phyloP scores from a whole-genome alignment of 2,329 filamentous ascomycete species.

The Cryphonectria parasitica region DNA sequence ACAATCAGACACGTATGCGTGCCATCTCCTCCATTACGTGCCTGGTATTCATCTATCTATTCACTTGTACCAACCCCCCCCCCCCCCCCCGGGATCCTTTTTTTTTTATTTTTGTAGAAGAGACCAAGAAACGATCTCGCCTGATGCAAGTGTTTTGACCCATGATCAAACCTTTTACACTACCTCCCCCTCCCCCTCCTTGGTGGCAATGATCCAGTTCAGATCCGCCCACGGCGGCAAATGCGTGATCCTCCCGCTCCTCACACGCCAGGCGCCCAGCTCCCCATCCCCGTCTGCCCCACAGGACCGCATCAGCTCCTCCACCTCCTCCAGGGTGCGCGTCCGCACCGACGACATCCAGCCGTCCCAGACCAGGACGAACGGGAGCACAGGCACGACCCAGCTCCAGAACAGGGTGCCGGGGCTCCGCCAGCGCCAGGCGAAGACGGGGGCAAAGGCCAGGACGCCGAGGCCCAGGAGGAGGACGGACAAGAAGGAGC shows the following conservation, averaged over 20 bases:
- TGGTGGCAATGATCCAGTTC: slow-evolving; percentile 56
- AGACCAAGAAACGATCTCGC: too few species aligned
- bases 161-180: not conserved
- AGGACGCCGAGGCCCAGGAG: slow-evolving; percentile 57
- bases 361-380: slow-evolving; percentile 71
- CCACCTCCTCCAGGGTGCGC: slow-evolving; percentile 67
- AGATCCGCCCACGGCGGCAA: slow-evolving; percentile 56
- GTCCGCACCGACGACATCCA: slow-evolving; percentile 69
- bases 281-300: slow-evolving; percentile 42
- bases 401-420: slow-evolving; percentile 68
- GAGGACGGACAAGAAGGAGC: slow-evolving; percentile 57
- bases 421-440: slow-evolving; percentile 56
- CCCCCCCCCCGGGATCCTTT: too few species aligned
- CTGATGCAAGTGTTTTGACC: not conserved
- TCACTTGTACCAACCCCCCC: too few species aligned
- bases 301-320: slow-evolving; percentile 59
- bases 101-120: too few species aligned
- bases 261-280: slow-evolving; percentile 51
- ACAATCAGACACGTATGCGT: not conserved
- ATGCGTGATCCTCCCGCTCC: slow-evolving; percentile 50
- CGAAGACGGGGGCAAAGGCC: slow-evolving; percentile 55
- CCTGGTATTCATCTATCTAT: not conserved
- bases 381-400: slow-evolving; percentile 66
- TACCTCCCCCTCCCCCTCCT: slow-evolving; percentile 32
- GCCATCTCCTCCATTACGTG: not conserved